phyloP scores from a whole-genome alignment of 768 basidiomycete genomes.

The Psilocybe tampanensis region DNA sequence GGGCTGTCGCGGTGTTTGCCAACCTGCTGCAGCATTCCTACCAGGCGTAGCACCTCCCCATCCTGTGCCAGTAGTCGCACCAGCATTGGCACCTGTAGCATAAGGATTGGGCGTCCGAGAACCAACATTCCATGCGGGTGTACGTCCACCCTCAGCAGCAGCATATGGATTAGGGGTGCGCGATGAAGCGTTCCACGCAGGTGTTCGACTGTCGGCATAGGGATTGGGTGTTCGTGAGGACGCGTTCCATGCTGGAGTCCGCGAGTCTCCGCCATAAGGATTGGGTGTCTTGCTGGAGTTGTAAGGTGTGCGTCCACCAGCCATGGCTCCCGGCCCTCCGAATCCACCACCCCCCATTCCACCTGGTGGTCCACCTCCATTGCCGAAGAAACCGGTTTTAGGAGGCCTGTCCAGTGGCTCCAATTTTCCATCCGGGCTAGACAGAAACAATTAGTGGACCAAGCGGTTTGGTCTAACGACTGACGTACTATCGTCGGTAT shows the following conservation, averaged over 20 bases:
- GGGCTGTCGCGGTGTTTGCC: conserved; percentile 19
- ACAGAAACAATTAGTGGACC: conserved; percentile 6
- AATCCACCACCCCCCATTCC: conserved; percentile 11
- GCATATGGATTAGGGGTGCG: conserved; percentile 71
- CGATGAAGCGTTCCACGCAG: conserved; percentile 64
- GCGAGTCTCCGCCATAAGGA: conserved; percentile 61
- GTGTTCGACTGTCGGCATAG: conserved; percentile 64
- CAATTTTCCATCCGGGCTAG: conserved; percentile 60
- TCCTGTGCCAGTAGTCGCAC: conserved; percentile 32
- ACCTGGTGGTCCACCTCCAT: neutral
- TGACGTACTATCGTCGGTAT: conserved; percentile 67
- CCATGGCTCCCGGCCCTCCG: conserved; percentile 26
- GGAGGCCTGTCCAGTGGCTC: conserved; percentile 44
- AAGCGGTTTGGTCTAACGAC: neutral
- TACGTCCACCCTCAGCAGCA: conserved; percentile 54
- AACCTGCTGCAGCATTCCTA: conserved; percentile 26
- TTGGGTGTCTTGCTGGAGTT: conserved; percentile 62
- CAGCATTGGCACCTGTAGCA: conserved; percentile 45
- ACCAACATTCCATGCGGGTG: conserved; percentile 67
- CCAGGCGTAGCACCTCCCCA: conserved; percentile 54
- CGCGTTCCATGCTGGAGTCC: conserved; percentile 59
- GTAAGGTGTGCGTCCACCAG: conserved; percentile 36
- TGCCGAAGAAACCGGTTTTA: conserved; percentile 17
- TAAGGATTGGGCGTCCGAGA: conserved; percentile 78
- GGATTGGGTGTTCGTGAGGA: conserved; percentile 65